phyloP scores from a whole-genome alignment of 2,329 filamentous ascomycete species.

The Pseudocercospora macadamiae region DNA sequence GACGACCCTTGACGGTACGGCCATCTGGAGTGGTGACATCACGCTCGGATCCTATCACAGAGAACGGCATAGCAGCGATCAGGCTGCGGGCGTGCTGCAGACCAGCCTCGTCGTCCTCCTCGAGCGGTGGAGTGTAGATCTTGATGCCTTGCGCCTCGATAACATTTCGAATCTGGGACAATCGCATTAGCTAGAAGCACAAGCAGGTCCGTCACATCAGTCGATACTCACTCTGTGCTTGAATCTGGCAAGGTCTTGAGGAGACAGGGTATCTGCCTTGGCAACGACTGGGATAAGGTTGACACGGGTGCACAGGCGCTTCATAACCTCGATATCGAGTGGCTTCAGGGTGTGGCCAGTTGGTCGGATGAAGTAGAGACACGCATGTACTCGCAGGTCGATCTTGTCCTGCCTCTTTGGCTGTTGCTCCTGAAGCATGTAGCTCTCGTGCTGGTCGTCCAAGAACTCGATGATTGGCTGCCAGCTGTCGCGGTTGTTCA shows the following conservation, averaged over 20 bases:
- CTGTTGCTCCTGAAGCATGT: conserved; percentile 99
- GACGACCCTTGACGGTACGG: conserved; percentile 96
- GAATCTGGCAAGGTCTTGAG: conserved; percentile 86
- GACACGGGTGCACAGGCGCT: conserved; percentile 95
- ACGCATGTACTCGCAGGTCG: conserved; percentile 96
- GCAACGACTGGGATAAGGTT: conserved; percentile 98
- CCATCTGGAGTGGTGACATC: conserved; percentile 96
- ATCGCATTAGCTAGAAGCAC: conserved; percentile 35
- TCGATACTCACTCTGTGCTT: conserved; percentile 82
- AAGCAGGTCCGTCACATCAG: not conserved
- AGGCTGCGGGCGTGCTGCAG: conserved; percentile 92
- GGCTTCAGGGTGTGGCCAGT: conserved; percentile 99
- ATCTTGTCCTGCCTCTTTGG: conserved; percentile 98
- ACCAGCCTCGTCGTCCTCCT: conserved; percentile 97
- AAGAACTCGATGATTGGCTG: conserved; percentile 99
- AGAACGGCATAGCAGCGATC: conserved; percentile 97
- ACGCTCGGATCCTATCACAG: conserved; percentile 98
- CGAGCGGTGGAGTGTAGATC: conserved; percentile 96
- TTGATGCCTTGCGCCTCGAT: conserved; percentile 99
- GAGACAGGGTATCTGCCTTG: conserved; percentile 97
- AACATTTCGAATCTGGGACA: conserved; percentile 82
- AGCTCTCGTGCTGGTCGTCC: conserved; percentile 99
- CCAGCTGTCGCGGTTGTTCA: conserved; percentile 99
- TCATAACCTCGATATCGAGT: conserved; percentile 99
- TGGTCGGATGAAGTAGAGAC: conserved; percentile 98